Evolutionary conservation across 2,329 filamentous ascomycete species (phyloP), one percentile per base, ranked within the genome.

Genomic region (Paraphaeosphaeria sporulosa): DNA sequence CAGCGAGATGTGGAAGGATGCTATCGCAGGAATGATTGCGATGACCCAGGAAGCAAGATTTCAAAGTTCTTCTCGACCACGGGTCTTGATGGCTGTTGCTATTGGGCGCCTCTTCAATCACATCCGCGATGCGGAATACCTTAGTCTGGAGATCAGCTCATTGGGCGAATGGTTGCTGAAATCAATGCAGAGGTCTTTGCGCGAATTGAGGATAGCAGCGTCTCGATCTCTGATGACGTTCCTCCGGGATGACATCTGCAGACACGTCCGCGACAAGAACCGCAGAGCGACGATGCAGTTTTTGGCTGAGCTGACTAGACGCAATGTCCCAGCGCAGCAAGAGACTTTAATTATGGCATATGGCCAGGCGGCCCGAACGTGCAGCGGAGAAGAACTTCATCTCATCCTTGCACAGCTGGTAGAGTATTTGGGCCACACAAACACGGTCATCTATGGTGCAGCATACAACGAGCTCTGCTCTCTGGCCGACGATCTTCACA

Each of bases 311-410:
- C 82, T 96, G 12, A 92, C 90, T 0, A 89, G 92, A 49, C 89
- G 89, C 59, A 86, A 88, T 56, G 82, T 87, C 8, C 78, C 88
- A 5, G 84, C 88, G 61, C 80, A 94, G 47, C 89, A 93, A 53
- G 94, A 98, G 77, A 94, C 92, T 19, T 89, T 92, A 64, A 90
- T 98, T 59, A 82, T 95, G 78, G 90, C 92, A 15, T 93, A 94
- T 86, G 90, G 91, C n/a, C 90, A 93, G 71, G 83, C 97, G 51
- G 94, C 92, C 62, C 85, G 86, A 59, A 84, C 90, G 10, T 90
- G 91, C 47, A 86, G 87, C 17, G 92, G 95, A 63, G 88, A 94
- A 64, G 93, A 97, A 73, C 86, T 97, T 57, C 95, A 95, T 68
- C 86, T 97, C 55, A 90, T 95, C 23, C 82, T 99, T 32, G 85